These are phyloP conservation scores for Senna siamea DNA, from an alignment of 306 rosid genomes.

Conservation along the genomic window DNA sequence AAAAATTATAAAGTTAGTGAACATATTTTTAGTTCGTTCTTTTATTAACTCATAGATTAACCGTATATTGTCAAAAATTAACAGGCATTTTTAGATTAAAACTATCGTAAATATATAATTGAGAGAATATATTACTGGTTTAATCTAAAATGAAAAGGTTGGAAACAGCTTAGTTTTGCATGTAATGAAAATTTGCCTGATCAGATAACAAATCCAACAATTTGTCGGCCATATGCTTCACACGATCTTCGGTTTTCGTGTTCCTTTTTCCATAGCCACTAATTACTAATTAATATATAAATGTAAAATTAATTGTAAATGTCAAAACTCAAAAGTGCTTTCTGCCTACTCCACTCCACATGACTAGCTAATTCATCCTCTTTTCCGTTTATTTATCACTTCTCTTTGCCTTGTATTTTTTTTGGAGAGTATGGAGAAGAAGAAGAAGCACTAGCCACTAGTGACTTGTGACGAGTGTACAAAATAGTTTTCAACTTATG, in stretches of 20 bases:
- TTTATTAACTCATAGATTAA: too few relatives aligned
- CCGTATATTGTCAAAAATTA: too few relatives aligned
- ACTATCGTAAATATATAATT: too few relatives aligned
- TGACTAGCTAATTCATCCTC: not conserved
- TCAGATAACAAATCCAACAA: conserved; percentile 16
- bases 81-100: too few relatives aligned
- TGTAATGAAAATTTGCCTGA: conserved; percentile 7
- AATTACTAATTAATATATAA: not conserved
- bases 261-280: conserved; percentile 1
- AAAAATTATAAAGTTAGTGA: too few relatives aligned
- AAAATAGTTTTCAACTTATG: not conserved
- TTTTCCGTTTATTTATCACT: not conserved
- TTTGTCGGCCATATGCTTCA: conserved; percentile 46
- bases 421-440: not conserved
- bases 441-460: not conserved
- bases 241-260: conserved; percentile 23
- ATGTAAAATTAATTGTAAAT: not conserved
- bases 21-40: too few relatives aligned
- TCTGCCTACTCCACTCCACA: conserved; percentile 34
- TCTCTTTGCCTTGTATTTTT: not conserved
- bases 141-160: not conserved
- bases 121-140: too few relatives aligned
- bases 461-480: not conserved
- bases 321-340: conserved; percentile 27
- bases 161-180: not conserved